phyloP scores from a whole-genome alignment of 2,329 filamentous ascomycete species.

The Thyridium curvatum region DNA sequence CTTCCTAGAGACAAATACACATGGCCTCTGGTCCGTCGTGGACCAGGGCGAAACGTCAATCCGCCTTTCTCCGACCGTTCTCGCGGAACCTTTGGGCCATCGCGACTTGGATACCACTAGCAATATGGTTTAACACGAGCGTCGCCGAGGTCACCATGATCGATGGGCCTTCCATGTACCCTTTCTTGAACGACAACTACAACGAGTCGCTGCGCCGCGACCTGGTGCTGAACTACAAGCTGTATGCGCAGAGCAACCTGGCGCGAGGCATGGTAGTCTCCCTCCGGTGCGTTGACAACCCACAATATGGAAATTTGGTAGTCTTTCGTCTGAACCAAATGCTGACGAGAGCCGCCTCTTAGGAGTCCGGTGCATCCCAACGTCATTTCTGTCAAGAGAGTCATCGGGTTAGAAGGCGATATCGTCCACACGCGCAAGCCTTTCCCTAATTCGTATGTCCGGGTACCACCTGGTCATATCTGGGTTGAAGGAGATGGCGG shows the following conservation, averaged over 20 bases:
- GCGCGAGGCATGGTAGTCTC: slow-evolving; percentile 70
- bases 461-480: slow-evolving; percentile 76
- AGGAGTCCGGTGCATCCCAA: slow-evolving; percentile 70
- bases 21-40: no score
- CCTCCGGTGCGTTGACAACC: slow-evolving; percentile 45
- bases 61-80: slow-evolving; percentile 27
- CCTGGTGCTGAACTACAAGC: slow-evolving; percentile 53
- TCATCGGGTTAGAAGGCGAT: slow-evolving; percentile 78
- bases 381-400: slow-evolving; percentile 68
- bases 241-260: slow-evolving; percentile 50
- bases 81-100: slow-evolving; percentile 43
- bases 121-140: slow-evolving; percentile 55
- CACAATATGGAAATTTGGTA: neutral
- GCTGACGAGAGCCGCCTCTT: slow-evolving; percentile 3
- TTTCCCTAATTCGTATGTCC: slow-evolving; percentile 48
- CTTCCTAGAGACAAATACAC: no score
- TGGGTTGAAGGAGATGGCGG: slow-evolving; percentile 93
- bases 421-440: slow-evolving; percentile 59
- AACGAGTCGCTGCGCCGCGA: slow-evolving; percentile 49
- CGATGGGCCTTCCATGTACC: slow-evolving; percentile 67
- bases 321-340: slow-evolving; percentile 3
- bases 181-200: slow-evolving; percentile 64
- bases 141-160: slow-evolving; percentile 53
- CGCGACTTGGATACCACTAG: slow-evolving; percentile 55
- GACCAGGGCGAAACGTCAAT: no score